A percentile compares a stretch with the other conserved stretches of the same genome.
Evolutionary conservation across 1,284 basidiomycete species (phyloP).

Genomic region (Vanrija sp.): DNA sequence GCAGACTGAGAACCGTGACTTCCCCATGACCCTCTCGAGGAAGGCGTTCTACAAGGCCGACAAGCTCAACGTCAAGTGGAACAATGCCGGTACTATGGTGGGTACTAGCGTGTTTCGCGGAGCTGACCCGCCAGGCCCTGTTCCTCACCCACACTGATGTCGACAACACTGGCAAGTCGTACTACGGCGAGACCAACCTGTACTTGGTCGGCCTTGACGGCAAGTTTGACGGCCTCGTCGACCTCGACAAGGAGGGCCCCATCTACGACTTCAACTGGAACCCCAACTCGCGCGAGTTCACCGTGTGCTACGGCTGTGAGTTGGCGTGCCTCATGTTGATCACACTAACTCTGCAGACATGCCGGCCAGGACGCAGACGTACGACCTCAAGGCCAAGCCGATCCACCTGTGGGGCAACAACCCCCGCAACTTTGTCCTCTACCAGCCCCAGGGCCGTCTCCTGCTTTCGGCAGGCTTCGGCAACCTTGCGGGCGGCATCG

Average conservation of each 20-base stretch:
- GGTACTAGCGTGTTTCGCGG: constrained; percentile 6
- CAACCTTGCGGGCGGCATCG: constrained; percentile 89
- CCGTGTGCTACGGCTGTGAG: constrained; percentile 92
- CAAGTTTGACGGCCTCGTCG: constrained; percentile 87
- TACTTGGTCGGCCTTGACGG: constrained; percentile 94
- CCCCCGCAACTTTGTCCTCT: constrained; percentile 86
- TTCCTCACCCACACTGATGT: constrained; percentile 93
- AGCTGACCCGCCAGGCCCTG: constrained; percentile 58
- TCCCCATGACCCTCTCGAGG: constrained; percentile 50
- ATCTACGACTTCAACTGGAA: constrained; percentile 97
- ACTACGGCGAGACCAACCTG: constrained; percentile 95
- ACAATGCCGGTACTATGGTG: constrained; percentile 67
- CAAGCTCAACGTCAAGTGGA: constrained; percentile 93
- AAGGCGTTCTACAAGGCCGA: constrained; percentile 98
- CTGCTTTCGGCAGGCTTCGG: constrained; percentile 91
- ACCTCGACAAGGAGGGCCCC: constrained; percentile 93
- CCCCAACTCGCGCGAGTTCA: constrained; percentile 95
- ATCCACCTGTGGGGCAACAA: constrained; percentile 86
- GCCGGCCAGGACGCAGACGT: constrained; percentile 89
- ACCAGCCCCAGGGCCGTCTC: constrained; percentile 90
- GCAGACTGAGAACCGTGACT: constrained; percentile 54
- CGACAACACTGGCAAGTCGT: constrained; percentile 94
- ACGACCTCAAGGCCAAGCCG: constrained; percentile 83
- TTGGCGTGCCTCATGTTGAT: constrained; percentile 17
- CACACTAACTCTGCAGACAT: constrained; percentile 56